A percentile compares a stretch with the other conserved stretches of the same genome.
Conservation (phyloP, 768 basidiomycete species). For the Dentipellis sp. region DNA sequence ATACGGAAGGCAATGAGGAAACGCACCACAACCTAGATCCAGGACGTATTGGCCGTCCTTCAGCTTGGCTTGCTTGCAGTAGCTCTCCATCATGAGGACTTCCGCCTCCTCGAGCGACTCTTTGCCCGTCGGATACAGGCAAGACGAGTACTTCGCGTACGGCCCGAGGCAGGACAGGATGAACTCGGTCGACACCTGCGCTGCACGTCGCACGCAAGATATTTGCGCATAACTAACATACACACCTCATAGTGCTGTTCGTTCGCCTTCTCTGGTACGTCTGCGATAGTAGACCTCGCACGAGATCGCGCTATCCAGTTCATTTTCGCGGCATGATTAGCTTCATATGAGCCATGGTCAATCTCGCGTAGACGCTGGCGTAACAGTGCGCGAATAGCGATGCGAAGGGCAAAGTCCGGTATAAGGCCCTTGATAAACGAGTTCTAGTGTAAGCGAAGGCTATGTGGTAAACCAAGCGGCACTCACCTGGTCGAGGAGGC, state of each 20-base stretch:
- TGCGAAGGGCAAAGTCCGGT: slow-evolving; percentile 48
- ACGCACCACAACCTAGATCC: slow-evolving; percentile 58
- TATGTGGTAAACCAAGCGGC: neutral
- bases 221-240: neutral
- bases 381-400: slow-evolving; percentile 37
- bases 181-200: slow-evolving; percentile 48
- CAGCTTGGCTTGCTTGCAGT: slow-evolving; percentile 56
- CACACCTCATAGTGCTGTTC: slow-evolving; percentile 69
- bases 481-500: slow-evolving; percentile 23
- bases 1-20: neutral
- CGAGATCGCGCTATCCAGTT: slow-evolving; percentile 51
- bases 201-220: neutral
- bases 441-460: neutral
- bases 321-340: slow-evolving; percentile 60
- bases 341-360: slow-evolving; percentile 47
- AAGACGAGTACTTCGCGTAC: slow-evolving; percentile 58
- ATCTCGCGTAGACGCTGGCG: slow-evolving; percentile 51
- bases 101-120: slow-evolving; percentile 59
- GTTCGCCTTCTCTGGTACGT: slow-evolving; percentile 57
- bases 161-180: slow-evolving; percentile 59
- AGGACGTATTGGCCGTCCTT: slow-evolving; percentile 52
- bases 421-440: slow-evolving; percentile 38
- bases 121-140: slow-evolving; percentile 50
- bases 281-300: slow-evolving; percentile 43
- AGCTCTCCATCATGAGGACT: slow-evolving; percentile 53